Percentiles rank a stretch among this genome's conserved stretches.
These are phyloP conservation scores for Quercus cerris DNA, from an alignment of 306 rosid genomes.

Conservation along the genomic window DNA sequence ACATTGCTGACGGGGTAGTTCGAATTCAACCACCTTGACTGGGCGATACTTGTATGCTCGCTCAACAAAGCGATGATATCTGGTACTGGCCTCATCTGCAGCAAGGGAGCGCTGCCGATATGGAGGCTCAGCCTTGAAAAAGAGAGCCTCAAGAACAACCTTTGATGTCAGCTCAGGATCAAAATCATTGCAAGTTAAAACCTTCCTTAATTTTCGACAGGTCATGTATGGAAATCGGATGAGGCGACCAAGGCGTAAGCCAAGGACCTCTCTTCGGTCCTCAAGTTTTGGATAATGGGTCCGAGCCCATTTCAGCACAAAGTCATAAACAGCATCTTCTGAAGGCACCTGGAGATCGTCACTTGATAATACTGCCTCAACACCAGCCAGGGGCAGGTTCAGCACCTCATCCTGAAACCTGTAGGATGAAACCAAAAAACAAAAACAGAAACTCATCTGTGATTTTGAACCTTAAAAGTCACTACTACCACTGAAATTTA, in stretches of 20 bases:
- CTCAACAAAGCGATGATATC: conserved; percentile 33
- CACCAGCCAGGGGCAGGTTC: conserved; percentile 47
- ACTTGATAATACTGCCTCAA: conserved; percentile 46
- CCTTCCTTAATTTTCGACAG: conserved; percentile 43
- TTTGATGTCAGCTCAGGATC: conserved; percentile 37
- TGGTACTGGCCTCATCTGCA: conserved; percentile 17
- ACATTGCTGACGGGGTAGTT: conserved; percentile 30
- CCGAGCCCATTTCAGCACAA: conserved; percentile 46
- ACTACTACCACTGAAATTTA: not conserved
- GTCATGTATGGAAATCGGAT: conserved; percentile 53
- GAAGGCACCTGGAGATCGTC: conserved; percentile 47
- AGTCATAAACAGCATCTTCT: conserved; percentile 43
- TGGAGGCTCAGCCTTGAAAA: conserved; percentile 47
- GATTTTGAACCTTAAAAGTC: not conserved
- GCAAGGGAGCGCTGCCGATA: conserved; percentile 24
- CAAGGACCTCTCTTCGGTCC: conserved; percentile 33
- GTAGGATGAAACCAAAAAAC: not conserved
- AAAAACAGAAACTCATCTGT: not conserved
- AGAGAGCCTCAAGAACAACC: conserved; percentile 48
- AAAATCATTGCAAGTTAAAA: conserved; percentile 37
- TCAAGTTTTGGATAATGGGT: conserved; percentile 36
- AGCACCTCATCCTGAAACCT: conserved; percentile 44
- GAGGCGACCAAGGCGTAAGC: conserved; percentile 35
- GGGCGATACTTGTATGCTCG: conserved; percentile 42
- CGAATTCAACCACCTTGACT: conserved; percentile 43